These are phyloP conservation scores for Thinopyrum elongatum DNA, from an alignment of 176 grass and related monocot species.

Conservation along the genomic window DNA sequence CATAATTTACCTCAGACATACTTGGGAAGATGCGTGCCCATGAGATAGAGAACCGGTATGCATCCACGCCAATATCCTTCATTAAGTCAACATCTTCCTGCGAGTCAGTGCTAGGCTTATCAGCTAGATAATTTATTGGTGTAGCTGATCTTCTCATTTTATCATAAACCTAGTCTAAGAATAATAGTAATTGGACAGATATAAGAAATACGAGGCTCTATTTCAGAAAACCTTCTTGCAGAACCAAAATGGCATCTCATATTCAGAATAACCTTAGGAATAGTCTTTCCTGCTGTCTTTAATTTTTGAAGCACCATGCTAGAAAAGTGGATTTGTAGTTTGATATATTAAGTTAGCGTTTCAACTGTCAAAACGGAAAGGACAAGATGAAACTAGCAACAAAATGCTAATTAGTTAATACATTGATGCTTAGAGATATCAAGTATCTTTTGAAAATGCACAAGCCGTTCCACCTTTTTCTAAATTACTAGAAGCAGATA, in stretches of 20 bases:
- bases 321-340: background rate
- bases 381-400: background rate
- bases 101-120: slow-evolving; percentile 7
- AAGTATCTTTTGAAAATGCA: background rate
- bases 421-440: background rate
- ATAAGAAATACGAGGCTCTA: background rate
- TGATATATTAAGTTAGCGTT: background rate
- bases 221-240: background rate
- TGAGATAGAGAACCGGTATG: slow-evolving; percentile 95
- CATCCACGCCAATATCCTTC: slow-evolving; percentile 86
- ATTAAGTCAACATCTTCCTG: slow-evolving; percentile 88
- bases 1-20: slow-evolving; percentile 50
- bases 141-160: background rate
- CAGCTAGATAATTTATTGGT: slow-evolving; percentile 4
- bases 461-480: background rate
- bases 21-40: slow-evolving; percentile 96
- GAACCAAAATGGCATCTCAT: background rate
- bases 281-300: background rate
- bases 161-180: background rate
- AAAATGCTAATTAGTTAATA: background rate
- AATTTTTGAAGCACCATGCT: background rate
- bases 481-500: background rate
- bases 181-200: background rate
- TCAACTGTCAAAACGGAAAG: background rate
- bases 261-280: background rate